Evolutionary conservation across 1,284 basidiomycete genomes (phyloP).

Genomic region (Polyporus tsugae): DNA sequence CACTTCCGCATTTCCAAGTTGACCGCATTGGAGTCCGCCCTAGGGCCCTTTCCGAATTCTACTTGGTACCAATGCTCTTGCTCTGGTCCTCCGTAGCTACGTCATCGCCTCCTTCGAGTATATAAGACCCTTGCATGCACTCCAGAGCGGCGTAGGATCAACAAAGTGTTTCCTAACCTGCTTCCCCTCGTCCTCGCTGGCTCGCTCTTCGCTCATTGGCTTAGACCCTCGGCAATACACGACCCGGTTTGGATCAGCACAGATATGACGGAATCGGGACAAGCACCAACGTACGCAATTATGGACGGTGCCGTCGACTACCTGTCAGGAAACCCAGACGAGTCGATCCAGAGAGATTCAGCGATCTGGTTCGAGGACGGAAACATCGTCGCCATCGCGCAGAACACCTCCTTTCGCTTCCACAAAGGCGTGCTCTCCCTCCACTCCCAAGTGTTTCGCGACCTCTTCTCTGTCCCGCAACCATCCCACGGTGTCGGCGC

Average conservation of each 20-base stretch:
- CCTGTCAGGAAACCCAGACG: neutral
- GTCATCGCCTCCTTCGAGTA: too few relatives aligned
- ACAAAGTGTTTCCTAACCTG: too few relatives aligned
- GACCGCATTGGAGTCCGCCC: too few relatives aligned
- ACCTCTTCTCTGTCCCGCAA: slow-evolving; percentile 8
- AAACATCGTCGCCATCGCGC: slow-evolving; percentile 6
- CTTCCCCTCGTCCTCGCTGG: too few relatives aligned
- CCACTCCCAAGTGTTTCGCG: slow-evolving; percentile 13
- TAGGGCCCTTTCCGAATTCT: too few relatives aligned
- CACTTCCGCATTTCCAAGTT: too few relatives aligned
- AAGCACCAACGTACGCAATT: neutral
- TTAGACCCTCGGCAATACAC: too few relatives aligned
- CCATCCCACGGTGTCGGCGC: neutral
- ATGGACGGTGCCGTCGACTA: neutral
- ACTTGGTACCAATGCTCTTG: too few relatives aligned
- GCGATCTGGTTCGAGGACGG: slow-evolving; percentile 17
- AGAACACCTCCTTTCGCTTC: slow-evolving; percentile 4
- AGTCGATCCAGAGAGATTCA: neutral
- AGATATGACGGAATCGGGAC: neutral
- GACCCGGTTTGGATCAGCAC: neutral
- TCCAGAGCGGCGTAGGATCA: too few relatives aligned
- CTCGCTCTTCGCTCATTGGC: too few relatives aligned
- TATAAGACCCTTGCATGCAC: too few relatives aligned
- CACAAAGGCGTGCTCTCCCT: neutral
- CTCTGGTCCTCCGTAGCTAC: too few relatives aligned